Conservation (phyloP, 1,284 basidiomycete species). For the Irpex lacteus region DNA sequence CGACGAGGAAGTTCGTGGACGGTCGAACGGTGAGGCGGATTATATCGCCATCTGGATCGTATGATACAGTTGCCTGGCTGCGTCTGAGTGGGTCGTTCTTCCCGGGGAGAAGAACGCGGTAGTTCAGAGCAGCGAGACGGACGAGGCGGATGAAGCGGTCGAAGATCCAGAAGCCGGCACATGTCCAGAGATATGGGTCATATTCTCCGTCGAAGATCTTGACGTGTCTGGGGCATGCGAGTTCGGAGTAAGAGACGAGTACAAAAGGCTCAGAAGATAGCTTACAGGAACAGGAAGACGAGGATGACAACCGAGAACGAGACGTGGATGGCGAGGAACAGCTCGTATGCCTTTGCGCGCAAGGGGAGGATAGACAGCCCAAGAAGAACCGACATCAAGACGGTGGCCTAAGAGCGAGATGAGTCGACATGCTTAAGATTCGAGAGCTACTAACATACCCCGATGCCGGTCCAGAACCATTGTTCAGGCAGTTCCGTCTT, state of each 20-base stretch:
- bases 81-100: slow-evolving; percentile 1
- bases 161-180: neutral
- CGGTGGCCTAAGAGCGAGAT: neutral
- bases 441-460: neutral
- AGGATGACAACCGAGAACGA: neutral
- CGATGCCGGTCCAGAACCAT: neutral
- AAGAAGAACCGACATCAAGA: neutral
- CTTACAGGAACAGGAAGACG: slow-evolving; percentile 1
- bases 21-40: neutral
- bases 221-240: neutral
- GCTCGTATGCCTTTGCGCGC: neutral
- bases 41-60: neutral
- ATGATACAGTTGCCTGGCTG: neutral
- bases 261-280: neutral
- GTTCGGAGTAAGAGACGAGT: neutral
- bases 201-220: neutral
- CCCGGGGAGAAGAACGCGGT: neutral
- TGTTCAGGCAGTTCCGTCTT: neutral
- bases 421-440: neutral
- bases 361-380: neutral
- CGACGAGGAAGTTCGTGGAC: neutral
- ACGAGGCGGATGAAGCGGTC: neutral
- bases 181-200: neutral
- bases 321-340: neutral
- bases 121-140: neutral